Conservation (phyloP, 192 early-diverging fungal species). For the Martensiomyces pterosporus region DNA sequence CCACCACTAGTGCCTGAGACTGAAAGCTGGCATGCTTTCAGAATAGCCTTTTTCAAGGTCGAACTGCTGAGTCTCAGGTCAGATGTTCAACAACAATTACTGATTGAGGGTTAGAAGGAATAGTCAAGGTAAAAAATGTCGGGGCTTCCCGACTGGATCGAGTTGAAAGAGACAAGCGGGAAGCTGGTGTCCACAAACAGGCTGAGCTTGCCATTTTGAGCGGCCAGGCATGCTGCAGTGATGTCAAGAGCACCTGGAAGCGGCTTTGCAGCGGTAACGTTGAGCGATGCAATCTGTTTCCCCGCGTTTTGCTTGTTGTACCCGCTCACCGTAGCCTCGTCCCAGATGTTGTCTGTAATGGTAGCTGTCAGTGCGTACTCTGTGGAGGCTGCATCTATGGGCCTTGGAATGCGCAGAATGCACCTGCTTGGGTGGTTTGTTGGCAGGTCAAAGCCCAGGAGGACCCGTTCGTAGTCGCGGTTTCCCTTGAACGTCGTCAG, state of each 20-base stretch:
- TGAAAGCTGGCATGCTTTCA: no score
- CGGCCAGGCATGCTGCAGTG: slow-evolving; percentile 21
- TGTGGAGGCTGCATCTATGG: slow-evolving; percentile 10
- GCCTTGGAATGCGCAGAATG: slow-evolving; percentile 20
- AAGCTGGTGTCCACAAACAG: slow-evolving; percentile 33
- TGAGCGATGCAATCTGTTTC: slow-evolving; percentile 12
- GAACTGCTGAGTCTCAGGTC: no score
- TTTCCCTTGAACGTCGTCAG: slow-evolving; percentile 37
- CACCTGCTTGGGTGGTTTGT: slow-evolving; percentile 17
- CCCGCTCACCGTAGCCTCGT: slow-evolving; percentile 36
- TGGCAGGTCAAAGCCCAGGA: slow-evolving; percentile 45
- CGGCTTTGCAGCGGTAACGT: slow-evolving; percentile 1
- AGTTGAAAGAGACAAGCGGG: slow-evolving; percentile 27
- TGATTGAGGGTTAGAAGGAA: slow-evolving; percentile 6
- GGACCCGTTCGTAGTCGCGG: slow-evolving; percentile 42
- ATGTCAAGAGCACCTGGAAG: slow-evolving; percentile 20
- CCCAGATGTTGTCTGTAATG: slow-evolving; percentile 37
- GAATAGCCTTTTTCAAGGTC: no score
- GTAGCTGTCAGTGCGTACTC: slow-evolving; percentile 19
- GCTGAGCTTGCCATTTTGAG: slow-evolving; percentile 26
- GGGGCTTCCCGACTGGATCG: slow-evolving; percentile 35
- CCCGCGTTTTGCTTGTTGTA: slow-evolving; percentile 27
- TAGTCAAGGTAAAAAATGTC: slow-evolving; percentile 17
- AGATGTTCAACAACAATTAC: no score
- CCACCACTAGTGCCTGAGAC: no score